These are phyloP conservation scores for Scedosporium dehoogii DNA, from an alignment of 2,329 filamentous ascomycete species.

Conservation along the genomic window DNA sequence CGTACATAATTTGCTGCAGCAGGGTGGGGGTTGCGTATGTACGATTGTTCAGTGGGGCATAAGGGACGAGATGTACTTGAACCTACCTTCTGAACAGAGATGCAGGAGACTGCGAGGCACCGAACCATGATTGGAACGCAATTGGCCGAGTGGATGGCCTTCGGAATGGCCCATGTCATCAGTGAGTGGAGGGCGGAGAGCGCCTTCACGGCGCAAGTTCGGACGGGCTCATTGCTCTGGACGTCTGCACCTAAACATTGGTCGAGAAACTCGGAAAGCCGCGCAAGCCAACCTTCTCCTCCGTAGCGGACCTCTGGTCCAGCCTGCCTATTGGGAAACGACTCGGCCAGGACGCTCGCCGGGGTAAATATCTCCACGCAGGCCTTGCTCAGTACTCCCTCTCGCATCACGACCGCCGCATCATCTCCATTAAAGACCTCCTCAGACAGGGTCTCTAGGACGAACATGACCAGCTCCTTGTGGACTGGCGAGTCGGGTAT, in stretches of 20 bases:
- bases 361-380: slow-evolving; percentile 94
- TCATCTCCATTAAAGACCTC: slow-evolving; percentile 92
- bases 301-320: slow-evolving; percentile 63
- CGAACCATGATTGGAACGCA: slow-evolving; percentile 63
- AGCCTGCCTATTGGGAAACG: slow-evolving; percentile 63
- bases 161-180: slow-evolving; percentile 80
- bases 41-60: slow-evolving; percentile 1
- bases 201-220: slow-evolving; percentile 63
- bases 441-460: slow-evolving; percentile 86
- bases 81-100: slow-evolving; percentile 61
- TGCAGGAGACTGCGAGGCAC: slow-evolving; percentile 58
- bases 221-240: slow-evolving; percentile 56
- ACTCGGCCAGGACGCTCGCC: slow-evolving; percentile 59
- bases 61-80: neutral
- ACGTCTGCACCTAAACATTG: slow-evolving; percentile 60
- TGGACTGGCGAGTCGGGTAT: slow-evolving; percentile 48
- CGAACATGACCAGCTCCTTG: slow-evolving; percentile 78
- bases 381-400: slow-evolving; percentile 75
- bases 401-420: slow-evolving; percentile 70
- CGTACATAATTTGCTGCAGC: slow-evolving; percentile 5
- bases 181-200: slow-evolving; percentile 69
- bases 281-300: slow-evolving; percentile 76
- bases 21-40: slow-evolving; percentile 2
- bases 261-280: slow-evolving; percentile 63
- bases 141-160: slow-evolving; percentile 62